Evolutionary conservation across 2,329 filamentous ascomycete species (phyloP).

Genomic region (Fusarium transvaalense): DNA sequence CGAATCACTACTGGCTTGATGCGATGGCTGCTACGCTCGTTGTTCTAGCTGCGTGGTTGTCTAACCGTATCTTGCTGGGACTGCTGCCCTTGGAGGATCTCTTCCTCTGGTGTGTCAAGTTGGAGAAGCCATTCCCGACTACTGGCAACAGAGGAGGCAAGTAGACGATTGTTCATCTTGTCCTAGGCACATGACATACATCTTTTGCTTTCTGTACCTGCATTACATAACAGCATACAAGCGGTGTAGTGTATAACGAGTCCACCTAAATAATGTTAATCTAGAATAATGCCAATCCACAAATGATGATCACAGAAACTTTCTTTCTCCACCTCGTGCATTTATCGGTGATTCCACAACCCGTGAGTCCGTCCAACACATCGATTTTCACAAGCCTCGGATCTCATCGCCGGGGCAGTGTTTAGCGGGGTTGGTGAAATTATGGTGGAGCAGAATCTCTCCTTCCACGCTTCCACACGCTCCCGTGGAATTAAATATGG

Average conservation of each 20-base stretch:
- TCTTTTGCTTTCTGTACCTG: neutral
- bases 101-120: conserved; percentile 70
- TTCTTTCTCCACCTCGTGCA: neutral
- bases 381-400: neutral
- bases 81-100: conserved; percentile 74
- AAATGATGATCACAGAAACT: conserved; percentile 2
- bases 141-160: conserved; percentile 50
- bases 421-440: neutral
- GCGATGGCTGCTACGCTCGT: conserved; percentile 73
- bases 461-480: neutral
- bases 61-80: conserved; percentile 66
- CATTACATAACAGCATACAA: neutral
- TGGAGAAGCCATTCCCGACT: conserved; percentile 73
- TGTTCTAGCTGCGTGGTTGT: conserved; percentile 69
- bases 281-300: conserved; percentile 18
- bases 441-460: neutral
- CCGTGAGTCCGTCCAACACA: neutral
- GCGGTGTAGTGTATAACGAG: conserved; percentile 6
- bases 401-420: neutral
- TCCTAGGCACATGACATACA: neutral
- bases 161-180: conserved; percentile 10
- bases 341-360: conserved; percentile 1
- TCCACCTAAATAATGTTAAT: conserved; percentile 19
- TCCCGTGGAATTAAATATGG: conserved; percentile 1
- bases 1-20: conserved; percentile 75